A percentile compares a stretch with the other conserved stretches of the same genome.
Evolutionary conservation across 768 basidiomycete genomes (phyloP).

Genomic region (Pleurotus salmoneostramineus): DNA sequence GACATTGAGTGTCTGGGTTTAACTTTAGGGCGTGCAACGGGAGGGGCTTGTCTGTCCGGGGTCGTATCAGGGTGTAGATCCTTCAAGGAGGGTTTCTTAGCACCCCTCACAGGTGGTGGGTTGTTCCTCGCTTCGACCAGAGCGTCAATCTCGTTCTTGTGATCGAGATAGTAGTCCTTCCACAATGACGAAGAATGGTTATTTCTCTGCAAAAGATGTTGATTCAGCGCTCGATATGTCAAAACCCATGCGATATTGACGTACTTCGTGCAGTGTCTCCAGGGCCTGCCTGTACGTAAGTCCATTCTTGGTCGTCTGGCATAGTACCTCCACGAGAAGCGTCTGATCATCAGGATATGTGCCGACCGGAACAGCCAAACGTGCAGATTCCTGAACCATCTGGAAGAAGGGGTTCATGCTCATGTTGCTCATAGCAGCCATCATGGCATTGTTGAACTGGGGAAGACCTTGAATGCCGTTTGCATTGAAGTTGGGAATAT

Average conservation of each 20-base stretch:
- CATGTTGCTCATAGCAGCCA: slow-evolving; percentile 15
- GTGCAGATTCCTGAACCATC: slow-evolving; percentile 52
- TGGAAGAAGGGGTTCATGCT: slow-evolving; percentile 34
- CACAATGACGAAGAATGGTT: slow-evolving; percentile 58
- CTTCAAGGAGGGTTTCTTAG: slow-evolving; percentile 13
- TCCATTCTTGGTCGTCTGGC: slow-evolving; percentile 8
- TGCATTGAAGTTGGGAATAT: background rate
- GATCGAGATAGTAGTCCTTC: slow-evolving; percentile 80
- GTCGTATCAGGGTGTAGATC: background rate
- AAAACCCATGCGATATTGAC: background rate
- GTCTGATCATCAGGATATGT: slow-evolving; percentile 48
- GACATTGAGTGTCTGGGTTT: background rate
- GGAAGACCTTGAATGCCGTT: slow-evolving; percentile 1
- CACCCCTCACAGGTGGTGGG: slow-evolving; percentile 11
- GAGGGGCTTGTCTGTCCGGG: slow-evolving; percentile 2
- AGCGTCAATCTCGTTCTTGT: slow-evolving; percentile 56
- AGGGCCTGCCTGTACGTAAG: slow-evolving; percentile 11
- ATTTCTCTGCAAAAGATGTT: slow-evolving; percentile 30
- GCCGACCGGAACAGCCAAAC: slow-evolving; percentile 50
- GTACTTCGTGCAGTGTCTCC: slow-evolving; percentile 11
- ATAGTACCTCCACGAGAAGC: slow-evolving; percentile 46
- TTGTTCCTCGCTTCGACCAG: slow-evolving; percentile 22
- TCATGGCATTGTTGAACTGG: slow-evolving; percentile 2
- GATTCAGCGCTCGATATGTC: slow-evolving; percentile 6
- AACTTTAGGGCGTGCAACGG: background rate